phyloP scores from a whole-genome alignment of 2,329 filamentous ascomycete species.

The Arthroderma sp. region DNA sequence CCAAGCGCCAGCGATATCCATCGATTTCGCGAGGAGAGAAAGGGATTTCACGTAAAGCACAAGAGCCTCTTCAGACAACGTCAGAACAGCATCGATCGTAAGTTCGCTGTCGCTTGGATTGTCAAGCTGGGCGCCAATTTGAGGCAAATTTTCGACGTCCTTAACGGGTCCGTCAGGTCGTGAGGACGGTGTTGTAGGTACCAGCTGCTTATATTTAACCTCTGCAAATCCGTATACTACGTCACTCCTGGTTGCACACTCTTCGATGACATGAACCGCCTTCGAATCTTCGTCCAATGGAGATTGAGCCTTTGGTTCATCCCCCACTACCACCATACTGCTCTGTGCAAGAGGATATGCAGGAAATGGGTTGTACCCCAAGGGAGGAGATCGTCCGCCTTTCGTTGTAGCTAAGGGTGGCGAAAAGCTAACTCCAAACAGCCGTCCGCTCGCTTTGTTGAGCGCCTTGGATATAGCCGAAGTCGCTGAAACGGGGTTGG shows the following conservation, averaged over 20 bases:
- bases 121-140: constrained; percentile 24
- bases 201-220: constrained; percentile 95
- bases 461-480: constrained; percentile 92
- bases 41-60: constrained; percentile 94
- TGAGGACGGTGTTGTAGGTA: constrained; percentile 66
- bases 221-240: constrained; percentile 96
- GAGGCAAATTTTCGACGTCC: constrained; percentile 18
- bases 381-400: constrained; percentile 33
- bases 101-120: constrained; percentile 61
- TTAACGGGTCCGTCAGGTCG: constrained; percentile 22
- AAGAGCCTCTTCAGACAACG: constrained; percentile 82
- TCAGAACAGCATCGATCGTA: constrained; percentile 72
- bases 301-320: constrained; percentile 47
- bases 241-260: constrained; percentile 82
- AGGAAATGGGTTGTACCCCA: constrained; percentile 57
- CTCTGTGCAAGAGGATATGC: constrained; percentile 65
- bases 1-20: constrained; percentile 89
- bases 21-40: constrained; percentile 77
- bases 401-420: constrained; percentile 34
- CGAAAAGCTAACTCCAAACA: constrained; percentile 39
- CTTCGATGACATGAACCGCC: constrained; percentile 72
- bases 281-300: constrained; percentile 66
- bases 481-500: constrained; percentile 61
- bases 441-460: constrained; percentile 67
- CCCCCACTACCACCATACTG: constrained; percentile 50